Base-by-base conservation (phyloP, 331 rosid species). In the Spiraea crenata region DNA sequence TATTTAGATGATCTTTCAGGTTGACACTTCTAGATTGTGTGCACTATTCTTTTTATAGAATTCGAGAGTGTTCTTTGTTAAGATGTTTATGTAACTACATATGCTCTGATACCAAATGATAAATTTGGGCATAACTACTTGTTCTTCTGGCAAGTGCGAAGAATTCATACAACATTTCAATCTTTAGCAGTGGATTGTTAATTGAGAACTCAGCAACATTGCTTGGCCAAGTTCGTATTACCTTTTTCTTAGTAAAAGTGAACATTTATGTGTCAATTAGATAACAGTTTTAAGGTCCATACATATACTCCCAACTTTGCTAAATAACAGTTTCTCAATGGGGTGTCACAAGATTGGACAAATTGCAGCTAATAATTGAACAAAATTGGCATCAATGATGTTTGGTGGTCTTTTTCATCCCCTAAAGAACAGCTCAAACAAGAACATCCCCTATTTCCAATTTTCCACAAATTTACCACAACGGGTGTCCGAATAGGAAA, bases 401-500 rank as follows among this genome's bases (percentile, higher is more conserved):
- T 59, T 34, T 65, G 60, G 34, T 4, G 3, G 35, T 38, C 50
- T 34, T 59, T 56, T 76, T 38, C 62, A 47, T 62, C 55, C 49
- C 65, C 62, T 5, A 38, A 0, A 73, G 57, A 76, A 44, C 70
- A 19, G 66, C 49, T 41, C 39, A 75, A 77, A 59, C 69, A 65
- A 72, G 54, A 72, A 59, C 73, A 64, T 51, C 56, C 65, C 47
- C 60, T 34, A 54, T 47, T 61, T 57, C 31, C 31, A 16, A 25
- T 39, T 6, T 37, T 7, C 66, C 50, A 46, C 62, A 56, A 65
- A 16, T 14, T 73, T 80, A 77, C 82, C 82, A 55, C 80, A 85
- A 77, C 75, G 79, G 70, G 82, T 63, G 78, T 70, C 67, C 8
- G 69, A 86, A 78, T 75, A 81, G 82, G 79, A 78, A 79, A 71